phyloP scores from a whole-genome alignment of 148 eudicot genomes.

The Cornus kousa region DNA sequence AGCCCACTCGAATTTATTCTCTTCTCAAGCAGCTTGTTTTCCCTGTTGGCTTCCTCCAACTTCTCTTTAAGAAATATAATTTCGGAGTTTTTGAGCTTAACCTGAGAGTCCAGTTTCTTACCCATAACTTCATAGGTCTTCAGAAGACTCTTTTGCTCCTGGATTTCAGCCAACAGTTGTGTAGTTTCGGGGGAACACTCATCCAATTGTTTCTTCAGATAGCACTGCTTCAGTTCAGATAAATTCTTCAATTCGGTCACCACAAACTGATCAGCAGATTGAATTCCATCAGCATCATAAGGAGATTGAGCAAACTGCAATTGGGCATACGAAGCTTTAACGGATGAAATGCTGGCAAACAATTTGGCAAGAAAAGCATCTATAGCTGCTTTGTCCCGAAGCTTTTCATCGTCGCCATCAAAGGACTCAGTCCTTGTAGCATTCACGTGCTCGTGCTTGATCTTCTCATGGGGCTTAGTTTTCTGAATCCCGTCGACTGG shows the following conservation, averaged over 20 bases:
- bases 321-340: slow-evolving; percentile 83
- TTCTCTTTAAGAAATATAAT: slow-evolving; percentile 68
- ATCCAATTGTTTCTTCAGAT: slow-evolving; percentile 63
- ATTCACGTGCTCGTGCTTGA: slow-evolving; percentile 13
- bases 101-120: slow-evolving; percentile 66
- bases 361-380: slow-evolving; percentile 77
- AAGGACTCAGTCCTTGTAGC: not conserved
- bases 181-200: slow-evolving; percentile 56
- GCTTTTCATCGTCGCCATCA: slow-evolving; percentile 41
- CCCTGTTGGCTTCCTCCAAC: slow-evolving; percentile 57
- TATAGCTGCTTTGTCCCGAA: slow-evolving; percentile 23
- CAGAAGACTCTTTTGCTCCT: slow-evolving; percentile 67
- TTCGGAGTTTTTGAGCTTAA: slow-evolving; percentile 72
- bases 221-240: slow-evolving; percentile 74
- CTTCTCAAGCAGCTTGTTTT: slow-evolving; percentile 64
- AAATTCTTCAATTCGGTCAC: slow-evolving; percentile 64
- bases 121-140: slow-evolving; percentile 63
- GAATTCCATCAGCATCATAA: slow-evolving; percentile 76
- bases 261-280: slow-evolving; percentile 63
- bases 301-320: slow-evolving; percentile 84
- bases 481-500: slow-evolving; percentile 49
- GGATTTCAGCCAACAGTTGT: slow-evolving; percentile 54
- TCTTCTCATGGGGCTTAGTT: slow-evolving; percentile 32
- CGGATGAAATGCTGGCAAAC: slow-evolving; percentile 70
- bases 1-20: slow-evolving; percentile 74